Conservation (phyloP, 305 asterid genomes). For the Fraxinus greggii region DNA sequence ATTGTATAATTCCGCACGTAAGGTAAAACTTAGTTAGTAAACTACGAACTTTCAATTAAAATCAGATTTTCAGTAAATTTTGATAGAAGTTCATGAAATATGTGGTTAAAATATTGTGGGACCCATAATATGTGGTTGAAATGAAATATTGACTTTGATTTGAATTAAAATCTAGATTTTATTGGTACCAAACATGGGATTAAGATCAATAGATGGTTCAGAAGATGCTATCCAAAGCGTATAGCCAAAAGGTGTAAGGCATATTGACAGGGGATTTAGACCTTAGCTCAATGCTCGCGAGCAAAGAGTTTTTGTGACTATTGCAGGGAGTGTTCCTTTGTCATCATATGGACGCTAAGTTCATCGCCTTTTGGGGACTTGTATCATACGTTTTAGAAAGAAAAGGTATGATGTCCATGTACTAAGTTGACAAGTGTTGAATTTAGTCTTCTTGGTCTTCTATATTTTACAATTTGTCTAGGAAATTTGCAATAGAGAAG, state of each 20-base stretch:
- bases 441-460: not conserved
- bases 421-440: not conserved
- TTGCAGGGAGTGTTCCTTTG: conserved; percentile 34
- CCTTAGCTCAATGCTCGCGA: conserved; percentile 8
- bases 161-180: too few species aligned
- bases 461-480: not conserved
- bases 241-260: conserved; percentile 28
- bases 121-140: too few species aligned
- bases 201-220: conserved; percentile 29
- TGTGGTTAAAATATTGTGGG: too few species aligned
- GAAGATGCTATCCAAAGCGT: conserved; percentile 26
- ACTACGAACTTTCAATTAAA: too few species aligned
- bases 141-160: too few species aligned
- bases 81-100: too few species aligned
- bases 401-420: conserved; percentile 45
- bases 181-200: too few species aligned
- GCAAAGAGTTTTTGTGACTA: conserved; percentile 19
- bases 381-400: conserved; percentile 49
- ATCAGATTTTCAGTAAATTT: too few species aligned
- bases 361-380: conserved; percentile 34
- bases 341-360: conserved; percentile 26
- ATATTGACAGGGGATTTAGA: conserved; percentile 18
- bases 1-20: too few species aligned
- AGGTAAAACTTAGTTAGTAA: too few species aligned
- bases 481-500: not conserved